Evolutionary conservation across 2,329 filamentous ascomycete genomes (phyloP).

Genomic region (Ceratocystis ficicola): DNA sequence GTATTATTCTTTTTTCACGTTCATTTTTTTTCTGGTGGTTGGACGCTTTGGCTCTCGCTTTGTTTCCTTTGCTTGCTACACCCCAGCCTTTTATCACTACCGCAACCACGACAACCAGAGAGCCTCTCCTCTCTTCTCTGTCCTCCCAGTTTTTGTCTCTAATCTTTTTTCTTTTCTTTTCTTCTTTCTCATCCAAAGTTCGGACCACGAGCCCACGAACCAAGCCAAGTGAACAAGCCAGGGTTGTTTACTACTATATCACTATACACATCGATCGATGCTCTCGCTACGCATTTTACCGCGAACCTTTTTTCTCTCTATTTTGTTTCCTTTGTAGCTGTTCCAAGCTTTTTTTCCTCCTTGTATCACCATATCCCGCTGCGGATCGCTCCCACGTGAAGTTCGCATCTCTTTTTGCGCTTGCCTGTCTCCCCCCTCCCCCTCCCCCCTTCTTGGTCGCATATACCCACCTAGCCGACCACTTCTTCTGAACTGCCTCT

Average conservation of each 20-base stretch:
- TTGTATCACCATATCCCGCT: slow-evolving; percentile 1
- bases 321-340: slow-evolving; percentile 11
- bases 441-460: background rate
- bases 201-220: slow-evolving; percentile 1
- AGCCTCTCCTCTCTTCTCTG: background rate
- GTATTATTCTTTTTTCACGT: background rate
- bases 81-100: slow-evolving; percentile 17
- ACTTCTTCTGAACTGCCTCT: background rate
- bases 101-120: slow-evolving; percentile 15
- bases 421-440: background rate
- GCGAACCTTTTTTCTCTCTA: background rate
- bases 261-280: background rate
- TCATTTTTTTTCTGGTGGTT: slow-evolving; percentile 10
- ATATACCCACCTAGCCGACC: background rate
- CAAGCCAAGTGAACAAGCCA: background rate
- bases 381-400: background rate
- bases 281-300: background rate
- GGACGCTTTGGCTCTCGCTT: slow-evolving; percentile 15
- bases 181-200: background rate
- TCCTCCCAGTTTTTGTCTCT: background rate
- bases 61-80: slow-evolving; percentile 7
- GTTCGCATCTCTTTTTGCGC: slow-evolving; percentile 1
- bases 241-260: slow-evolving; percentile 11
- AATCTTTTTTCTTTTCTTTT: background rate
- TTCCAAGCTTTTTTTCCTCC: slow-evolving; percentile 3